phyloP scores from a whole-genome alignment of 768 basidiomycete genomes.

The Hirschioporus abietinus region DNA sequence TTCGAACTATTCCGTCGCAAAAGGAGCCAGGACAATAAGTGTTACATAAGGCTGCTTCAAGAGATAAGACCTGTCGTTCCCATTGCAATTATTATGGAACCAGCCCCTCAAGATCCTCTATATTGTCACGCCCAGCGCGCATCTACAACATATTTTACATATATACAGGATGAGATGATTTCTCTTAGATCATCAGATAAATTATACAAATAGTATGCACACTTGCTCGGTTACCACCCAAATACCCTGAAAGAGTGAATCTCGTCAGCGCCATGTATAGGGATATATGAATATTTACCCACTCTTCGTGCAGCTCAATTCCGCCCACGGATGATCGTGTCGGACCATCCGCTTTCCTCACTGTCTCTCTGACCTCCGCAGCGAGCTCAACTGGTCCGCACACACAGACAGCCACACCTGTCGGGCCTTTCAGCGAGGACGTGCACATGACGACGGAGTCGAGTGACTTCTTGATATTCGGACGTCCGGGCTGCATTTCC shows the following conservation, averaged over 20 bases:
- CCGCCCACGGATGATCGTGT: constrained; percentile 53
- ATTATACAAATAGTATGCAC: background rate
- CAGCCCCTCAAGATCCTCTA: no score
- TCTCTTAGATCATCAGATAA: background rate
- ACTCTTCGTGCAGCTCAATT: constrained; percentile 47
- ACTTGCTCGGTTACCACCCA: background rate
- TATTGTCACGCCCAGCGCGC: no score
- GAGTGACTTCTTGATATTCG: constrained; percentile 42
- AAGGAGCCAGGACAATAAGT: no score
- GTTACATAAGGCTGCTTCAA: no score
- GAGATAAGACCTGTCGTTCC: no score
- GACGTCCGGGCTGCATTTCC: constrained; percentile 50
- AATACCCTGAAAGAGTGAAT: background rate
- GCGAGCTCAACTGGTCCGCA: constrained; percentile 56
- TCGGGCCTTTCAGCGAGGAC: constrained; percentile 34
- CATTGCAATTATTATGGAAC: no score
- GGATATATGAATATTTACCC: constrained; percentile 8
- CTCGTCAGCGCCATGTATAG: background rate
- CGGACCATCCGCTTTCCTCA: constrained; percentile 37
- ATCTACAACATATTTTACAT: background rate
- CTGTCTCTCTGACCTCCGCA: constrained; percentile 43
- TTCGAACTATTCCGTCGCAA: no score
- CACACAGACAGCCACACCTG: constrained; percentile 53
- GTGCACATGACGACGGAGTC: constrained; percentile 35
- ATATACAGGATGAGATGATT: background rate